Conservation (phyloP, 1,284 basidiomycete species). For the Ustilago vetiveriae region DNA sequence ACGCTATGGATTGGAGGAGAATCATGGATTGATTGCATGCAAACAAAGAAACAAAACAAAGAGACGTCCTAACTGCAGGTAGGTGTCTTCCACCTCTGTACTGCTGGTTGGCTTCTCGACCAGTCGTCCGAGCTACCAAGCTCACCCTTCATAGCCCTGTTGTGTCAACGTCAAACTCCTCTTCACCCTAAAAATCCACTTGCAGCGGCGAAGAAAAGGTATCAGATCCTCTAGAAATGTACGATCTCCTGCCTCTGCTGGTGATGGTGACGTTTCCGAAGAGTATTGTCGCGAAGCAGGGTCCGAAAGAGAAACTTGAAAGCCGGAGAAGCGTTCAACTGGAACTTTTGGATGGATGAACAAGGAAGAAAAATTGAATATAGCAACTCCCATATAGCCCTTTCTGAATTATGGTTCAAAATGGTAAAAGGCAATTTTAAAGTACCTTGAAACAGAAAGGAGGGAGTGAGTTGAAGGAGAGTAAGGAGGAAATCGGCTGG, state of each 20-base stretch:
- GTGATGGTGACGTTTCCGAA: background rate
- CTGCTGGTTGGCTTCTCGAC: no score
- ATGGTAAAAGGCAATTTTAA: constrained; percentile 59
- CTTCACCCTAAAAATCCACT: background rate
- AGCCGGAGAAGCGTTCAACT: constrained; percentile 11
- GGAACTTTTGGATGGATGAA: constrained; percentile 17
- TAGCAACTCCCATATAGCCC: constrained; percentile 48
- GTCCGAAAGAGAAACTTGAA: constrained; percentile 8
- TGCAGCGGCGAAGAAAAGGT: background rate
- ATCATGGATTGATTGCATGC: constrained; percentile 1
- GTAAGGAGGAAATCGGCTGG: no score
- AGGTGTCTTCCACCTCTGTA: no score
- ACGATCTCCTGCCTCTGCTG: background rate
- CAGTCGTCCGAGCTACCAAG: constrained; percentile 29
- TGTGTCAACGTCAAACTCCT: no score
- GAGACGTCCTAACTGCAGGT: no score
- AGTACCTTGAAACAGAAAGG: constrained; percentile 55
- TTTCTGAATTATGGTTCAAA: constrained; percentile 57
- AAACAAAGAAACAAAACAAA: background rate
- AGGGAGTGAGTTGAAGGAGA: constrained; percentile 33
- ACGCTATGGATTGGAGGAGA: background rate
- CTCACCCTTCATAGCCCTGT: no score
- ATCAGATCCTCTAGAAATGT: constrained; percentile 22
- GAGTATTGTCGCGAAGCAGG: background rate
- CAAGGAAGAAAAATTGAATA: constrained; percentile 42